Evolutionary conservation across 176 grass and related monocot genomes (phyloP), one percentile per base, ranked within the genome.

Genomic region (Oryza brachyantha): DNA sequence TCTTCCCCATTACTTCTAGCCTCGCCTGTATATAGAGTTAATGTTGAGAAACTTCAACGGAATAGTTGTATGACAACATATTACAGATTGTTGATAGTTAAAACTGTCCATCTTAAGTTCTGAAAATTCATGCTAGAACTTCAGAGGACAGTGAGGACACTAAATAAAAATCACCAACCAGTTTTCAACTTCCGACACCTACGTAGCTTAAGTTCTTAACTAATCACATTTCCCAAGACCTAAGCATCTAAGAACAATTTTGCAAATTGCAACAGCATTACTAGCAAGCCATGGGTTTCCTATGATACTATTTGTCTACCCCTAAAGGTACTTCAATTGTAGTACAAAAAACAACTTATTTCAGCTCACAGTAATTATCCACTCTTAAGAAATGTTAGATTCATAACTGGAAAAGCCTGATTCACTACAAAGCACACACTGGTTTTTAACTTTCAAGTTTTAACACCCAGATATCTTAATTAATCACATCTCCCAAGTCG

Each of bases 1-100:
- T 98, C 73, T 92, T 98, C 61, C 95, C 90, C 73, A 94, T 98
- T 48, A 94, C 84, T 74, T 98, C 95, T 48, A 98, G 61, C 45
- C 70, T 85, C 55, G 64, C 87, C 90, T 98, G 83, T 74, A 81
- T 36, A 88, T 3, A 80, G 32, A 57, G 37, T 57, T 3, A 75
- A 36, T 41, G 76, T 37, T 29, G 61, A 61, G 11, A 68, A 88
- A 79, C 8, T 69, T 48, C 8, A 77, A 84, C 6, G 38, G 27
- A 46, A 79, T 37, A 68, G 25, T n/a, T 8, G 29, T 46, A 45
- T 82, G 63, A n/a, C 26, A 73, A 32, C 10, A 75, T 24, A 8
- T 37, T 9, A 64, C 10, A 73, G 65, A 43, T 65, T 65, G 63
- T 12, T 57, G 27, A 83, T 19, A 54, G 34, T 0, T 68, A 81